Evolutionary conservation across 164 flowering plant species (phyloP), one percentile per base, ranked within the genome.

Genomic region (Annona squamosa): DNA sequence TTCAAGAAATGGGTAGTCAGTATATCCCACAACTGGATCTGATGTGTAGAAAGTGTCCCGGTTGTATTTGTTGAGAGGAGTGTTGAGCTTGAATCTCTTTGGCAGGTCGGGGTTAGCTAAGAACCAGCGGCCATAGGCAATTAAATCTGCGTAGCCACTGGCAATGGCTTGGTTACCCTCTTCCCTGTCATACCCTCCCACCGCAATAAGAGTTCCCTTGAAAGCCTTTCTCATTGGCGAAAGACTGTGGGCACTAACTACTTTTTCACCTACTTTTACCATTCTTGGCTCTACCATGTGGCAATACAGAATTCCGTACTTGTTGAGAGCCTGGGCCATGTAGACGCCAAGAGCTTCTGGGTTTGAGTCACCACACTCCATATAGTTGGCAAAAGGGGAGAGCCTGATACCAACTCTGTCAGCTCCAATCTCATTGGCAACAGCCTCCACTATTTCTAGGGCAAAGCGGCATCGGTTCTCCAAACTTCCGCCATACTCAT

Each of bases 221-320:
- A 84, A 87, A 47, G 85, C 83, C 74, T 84, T 81, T 68, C 86
- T 80, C 79, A 87, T 77, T 2, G 88, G 86, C 1, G 75, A 48
- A 52, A 87, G 82, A 63, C 85, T 84, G 41, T 85, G 70, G 3
- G 81, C 78, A 26, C 72, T 67, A 26, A 79, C 78, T 6, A 4
- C 6, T 41, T 52, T 74, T 57, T 79, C 80, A 3, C 67, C 79
- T 0, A 71, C 73, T 0, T 74, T 74, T 26, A 57, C 75, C 87
- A 87, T 84, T 63, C 89, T 82, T 4, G 89, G 89, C 75, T 89
- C 90, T 12, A 87, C 77, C 82, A 84, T 73, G 72, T 89, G 92
- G 52, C 78, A 76, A 68, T 85, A 88, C 37, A 76, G 76, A 47
- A 87, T 77, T 5, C 76, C 79, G 57, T 79, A 85, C 63, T 76